Evolutionary conservation across 371 early-diverging fungal genomes (phyloP).

Genomic region (Chytridiales sp.): DNA sequence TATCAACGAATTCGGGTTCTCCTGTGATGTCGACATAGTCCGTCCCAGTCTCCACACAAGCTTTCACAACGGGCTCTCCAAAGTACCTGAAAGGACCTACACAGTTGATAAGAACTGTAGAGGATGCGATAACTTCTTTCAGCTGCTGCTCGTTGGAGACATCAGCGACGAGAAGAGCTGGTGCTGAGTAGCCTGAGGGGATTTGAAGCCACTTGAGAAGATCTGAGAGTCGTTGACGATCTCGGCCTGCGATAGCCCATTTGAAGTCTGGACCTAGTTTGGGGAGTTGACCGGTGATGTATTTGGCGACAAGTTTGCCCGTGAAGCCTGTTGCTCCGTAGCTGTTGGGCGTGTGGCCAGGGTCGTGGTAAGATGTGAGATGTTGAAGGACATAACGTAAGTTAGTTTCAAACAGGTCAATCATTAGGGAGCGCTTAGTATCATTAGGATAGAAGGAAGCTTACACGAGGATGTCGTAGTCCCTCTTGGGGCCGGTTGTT

Average conservation of each 20-base stretch:
- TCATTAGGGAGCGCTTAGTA: too few relatives aligned
- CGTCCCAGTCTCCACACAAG: slow-evolving; percentile 72
- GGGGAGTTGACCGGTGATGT: slow-evolving; percentile 31
- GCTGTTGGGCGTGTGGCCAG: too few relatives aligned
- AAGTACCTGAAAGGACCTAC: slow-evolving; percentile 84
- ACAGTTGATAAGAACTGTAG: slow-evolving; percentile 76
- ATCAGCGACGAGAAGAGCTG: slow-evolving; percentile 64
- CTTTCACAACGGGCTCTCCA: slow-evolving; percentile 78
- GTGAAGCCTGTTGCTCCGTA: slow-evolving; percentile 92
- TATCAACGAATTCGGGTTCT: slow-evolving; percentile 40
- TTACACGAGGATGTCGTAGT: too few relatives aligned
- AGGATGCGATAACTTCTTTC: slow-evolving; percentile 52
- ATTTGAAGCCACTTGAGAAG: slow-evolving; percentile 15
- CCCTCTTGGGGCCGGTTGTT: too few relatives aligned
- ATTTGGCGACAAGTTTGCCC: slow-evolving; percentile 61
- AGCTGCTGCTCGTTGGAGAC: slow-evolving; percentile 49
- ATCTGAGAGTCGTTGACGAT: slow-evolving; percentile 27
- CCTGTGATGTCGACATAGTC: slow-evolving; percentile 93
- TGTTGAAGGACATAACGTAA: too few relatives aligned
- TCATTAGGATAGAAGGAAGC: too few relatives aligned
- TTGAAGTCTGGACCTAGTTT: slow-evolving; percentile 37
- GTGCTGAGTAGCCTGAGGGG: slow-evolving; percentile 28
- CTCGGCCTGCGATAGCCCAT: slow-evolving; percentile 70
- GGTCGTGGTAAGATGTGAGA: too few relatives aligned
- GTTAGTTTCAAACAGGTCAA: too few relatives aligned